Evolutionary conservation across 1,284 basidiomycete genomes (phyloP).

Genomic region (Agaricales sp.): DNA sequence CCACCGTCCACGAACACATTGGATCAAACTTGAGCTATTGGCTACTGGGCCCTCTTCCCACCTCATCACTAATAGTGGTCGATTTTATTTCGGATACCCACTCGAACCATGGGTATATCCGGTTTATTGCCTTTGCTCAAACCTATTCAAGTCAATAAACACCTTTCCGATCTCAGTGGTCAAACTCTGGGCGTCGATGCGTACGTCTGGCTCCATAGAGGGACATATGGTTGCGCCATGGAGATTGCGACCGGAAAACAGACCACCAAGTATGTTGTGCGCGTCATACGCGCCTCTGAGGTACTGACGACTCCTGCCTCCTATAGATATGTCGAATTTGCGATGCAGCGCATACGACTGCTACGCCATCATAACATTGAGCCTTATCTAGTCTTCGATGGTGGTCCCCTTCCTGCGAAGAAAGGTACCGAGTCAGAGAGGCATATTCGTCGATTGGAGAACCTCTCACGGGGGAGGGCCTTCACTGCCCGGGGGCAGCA

Average conservation of each 20-base stretch:
- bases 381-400: slow-evolving; percentile 95
- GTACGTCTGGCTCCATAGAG: slow-evolving; percentile 98
- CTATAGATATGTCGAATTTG: slow-evolving; percentile 87
- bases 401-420: slow-evolving; percentile 92
- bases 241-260: slow-evolving; percentile 80
- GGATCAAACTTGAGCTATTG: no score
- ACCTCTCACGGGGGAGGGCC: slow-evolving; percentile 58
- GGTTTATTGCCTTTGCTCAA: slow-evolving; percentile 92
- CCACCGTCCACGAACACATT: no score
- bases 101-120: slow-evolving; percentile 96
- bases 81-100: no score
- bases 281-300: background rate
- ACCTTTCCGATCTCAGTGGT: slow-evolving; percentile 75
- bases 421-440: slow-evolving; percentile 81
- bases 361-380: slow-evolving; percentile 77
- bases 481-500: slow-evolving; percentile 72
- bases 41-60: no score
- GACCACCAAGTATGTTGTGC: slow-evolving; percentile 64
- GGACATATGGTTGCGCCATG: slow-evolving; percentile 84
- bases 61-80: no score
- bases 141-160: slow-evolving; percentile 72
- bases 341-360: slow-evolving; percentile 87
- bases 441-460: slow-evolving; percentile 59
- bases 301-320: background rate
- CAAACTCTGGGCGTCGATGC: slow-evolving; percentile 80